Evolutionary conservation across 2,329 filamentous ascomycete genomes (phyloP).

Genomic region (Parascedosporium putredinis): DNA sequence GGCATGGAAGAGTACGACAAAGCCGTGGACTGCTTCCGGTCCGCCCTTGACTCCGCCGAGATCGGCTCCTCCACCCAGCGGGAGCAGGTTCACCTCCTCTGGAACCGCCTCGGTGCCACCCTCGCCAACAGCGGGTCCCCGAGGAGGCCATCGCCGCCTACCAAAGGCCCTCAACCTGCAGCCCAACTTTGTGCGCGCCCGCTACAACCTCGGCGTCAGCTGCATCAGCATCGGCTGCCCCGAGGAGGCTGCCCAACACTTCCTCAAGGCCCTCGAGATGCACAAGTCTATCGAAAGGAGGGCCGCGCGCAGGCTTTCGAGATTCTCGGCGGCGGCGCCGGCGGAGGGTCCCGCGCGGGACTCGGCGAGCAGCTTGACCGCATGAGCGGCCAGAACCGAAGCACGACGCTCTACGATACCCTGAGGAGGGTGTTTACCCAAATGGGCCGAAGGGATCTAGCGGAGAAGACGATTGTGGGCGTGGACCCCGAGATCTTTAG

Average conservation of each 20-base stretch:
- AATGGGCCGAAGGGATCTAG: slow-evolving; percentile 83
- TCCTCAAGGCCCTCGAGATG: slow-evolving; percentile 87
- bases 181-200: slow-evolving; percentile 91
- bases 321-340: slow-evolving; percentile 53
- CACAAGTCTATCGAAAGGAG: slow-evolving; percentile 86
- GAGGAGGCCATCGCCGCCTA: slow-evolving; percentile 98
- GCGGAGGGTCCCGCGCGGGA: slow-evolving; percentile 18
- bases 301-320: slow-evolving; percentile 76
- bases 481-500: slow-evolving; percentile 88
- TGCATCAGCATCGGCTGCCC: slow-evolving; percentile 98
- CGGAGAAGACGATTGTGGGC: slow-evolving; percentile 75
- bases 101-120: slow-evolving; percentile 94
- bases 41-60: slow-evolving; percentile 78
- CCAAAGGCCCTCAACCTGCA: slow-evolving; percentile 78
- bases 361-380: slow-evolving; percentile 68
- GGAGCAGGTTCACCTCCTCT: slow-evolving; percentile 83
- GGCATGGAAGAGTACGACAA: slow-evolving; percentile 97
- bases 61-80: slow-evolving; percentile 73
- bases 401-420: slow-evolving; percentile 94
- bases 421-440: slow-evolving; percentile 88
- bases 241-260: slow-evolving; percentile 82
- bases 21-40: slow-evolving; percentile 94
- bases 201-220: slow-evolving; percentile 92
- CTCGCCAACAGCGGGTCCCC: slow-evolving; percentile 83
- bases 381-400: slow-evolving; percentile 90